Conservation (phyloP, 225 moss, liverwort and hornwort species). For the Asterella californica region DNA sequence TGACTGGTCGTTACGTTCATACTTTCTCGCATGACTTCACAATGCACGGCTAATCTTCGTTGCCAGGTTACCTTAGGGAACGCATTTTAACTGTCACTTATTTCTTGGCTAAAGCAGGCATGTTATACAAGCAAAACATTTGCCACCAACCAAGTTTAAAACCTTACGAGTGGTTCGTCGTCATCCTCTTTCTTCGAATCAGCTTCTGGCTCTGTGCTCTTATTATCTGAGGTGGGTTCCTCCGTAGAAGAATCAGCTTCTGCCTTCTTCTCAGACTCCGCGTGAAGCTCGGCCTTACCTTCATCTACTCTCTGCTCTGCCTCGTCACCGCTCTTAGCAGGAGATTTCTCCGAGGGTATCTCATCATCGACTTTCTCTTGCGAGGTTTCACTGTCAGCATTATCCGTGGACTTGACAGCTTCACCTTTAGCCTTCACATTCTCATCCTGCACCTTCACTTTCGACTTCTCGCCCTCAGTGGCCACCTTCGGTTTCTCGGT, state of each 20-base stretch:
- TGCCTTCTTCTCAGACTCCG: constrained; percentile 13
- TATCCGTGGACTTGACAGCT: neutral
- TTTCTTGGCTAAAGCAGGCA: neutral
- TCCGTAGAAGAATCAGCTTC: constrained; percentile 15
- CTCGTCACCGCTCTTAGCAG: constrained; percentile 12
- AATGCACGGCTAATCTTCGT: neutral
- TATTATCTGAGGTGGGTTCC: neutral
- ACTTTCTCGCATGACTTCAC: neutral
- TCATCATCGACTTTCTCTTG: constrained; percentile 10
- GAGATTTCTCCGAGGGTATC: neutral
- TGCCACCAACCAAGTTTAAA: neutral
- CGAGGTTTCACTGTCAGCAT: neutral
- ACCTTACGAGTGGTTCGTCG: constrained; percentile 38
- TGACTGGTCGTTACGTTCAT: neutral
- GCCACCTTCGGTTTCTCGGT: neutral
- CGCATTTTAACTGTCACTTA: neutral
- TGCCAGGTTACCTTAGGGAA: neutral
- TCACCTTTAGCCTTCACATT: neutral
- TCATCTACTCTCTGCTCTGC: constrained; percentile 6
- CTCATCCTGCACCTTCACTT: neutral
- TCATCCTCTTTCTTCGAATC: constrained; percentile 26
- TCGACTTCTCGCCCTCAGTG: constrained; percentile 2
- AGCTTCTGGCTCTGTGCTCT: neutral
- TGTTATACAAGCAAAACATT: neutral
- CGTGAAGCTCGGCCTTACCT: constrained; percentile 4